Evolutionary conservation across 331 rosid species (phyloP).

Genomic region (Quercus lobata): DNA sequence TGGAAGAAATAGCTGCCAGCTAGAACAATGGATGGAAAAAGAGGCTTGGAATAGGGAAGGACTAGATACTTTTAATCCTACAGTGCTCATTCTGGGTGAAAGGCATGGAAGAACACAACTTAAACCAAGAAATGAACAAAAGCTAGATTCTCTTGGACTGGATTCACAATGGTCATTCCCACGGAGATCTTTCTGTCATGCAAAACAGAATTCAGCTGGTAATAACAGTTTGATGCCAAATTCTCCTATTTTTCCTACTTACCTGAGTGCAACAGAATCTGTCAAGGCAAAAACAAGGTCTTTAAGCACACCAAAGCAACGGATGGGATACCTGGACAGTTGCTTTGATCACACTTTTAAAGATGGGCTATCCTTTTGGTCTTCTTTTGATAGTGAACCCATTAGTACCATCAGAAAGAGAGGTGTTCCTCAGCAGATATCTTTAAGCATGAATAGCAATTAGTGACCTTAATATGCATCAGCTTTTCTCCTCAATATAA

Average conservation of each 20-base stretch:
- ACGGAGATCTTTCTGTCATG: conserved; percentile 33
- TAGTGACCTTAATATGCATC: too few species aligned
- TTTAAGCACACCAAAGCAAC: conserved; percentile 38
- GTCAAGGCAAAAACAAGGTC: conserved; percentile 36
- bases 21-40: conserved; percentile 40
- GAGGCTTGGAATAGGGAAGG: conserved; percentile 31
- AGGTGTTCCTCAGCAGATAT: background rate
- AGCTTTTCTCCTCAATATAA: too few species aligned
- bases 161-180: conserved; percentile 17
- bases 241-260: conserved; percentile 30
- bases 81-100: conserved; percentile 20
- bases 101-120: conserved; percentile 22
- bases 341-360: background rate
- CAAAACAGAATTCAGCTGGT: conserved; percentile 4
- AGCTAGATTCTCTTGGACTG: conserved; percentile 18
- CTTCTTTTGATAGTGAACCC: conserved; percentile 31
- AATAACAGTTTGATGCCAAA: conserved; percentile 19
- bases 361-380: conserved; percentile 23
- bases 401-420: background rate
- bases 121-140: conserved; percentile 15
- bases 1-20: conserved; percentile 29
- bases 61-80: conserved; percentile 4
- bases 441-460: background rate
- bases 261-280: conserved; percentile 33
- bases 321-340: conserved; percentile 24